These are phyloP conservation scores for Dendrostoma leiphaemia DNA, from an alignment of 2,329 filamentous ascomycete species.

Conservation along the genomic window DNA sequence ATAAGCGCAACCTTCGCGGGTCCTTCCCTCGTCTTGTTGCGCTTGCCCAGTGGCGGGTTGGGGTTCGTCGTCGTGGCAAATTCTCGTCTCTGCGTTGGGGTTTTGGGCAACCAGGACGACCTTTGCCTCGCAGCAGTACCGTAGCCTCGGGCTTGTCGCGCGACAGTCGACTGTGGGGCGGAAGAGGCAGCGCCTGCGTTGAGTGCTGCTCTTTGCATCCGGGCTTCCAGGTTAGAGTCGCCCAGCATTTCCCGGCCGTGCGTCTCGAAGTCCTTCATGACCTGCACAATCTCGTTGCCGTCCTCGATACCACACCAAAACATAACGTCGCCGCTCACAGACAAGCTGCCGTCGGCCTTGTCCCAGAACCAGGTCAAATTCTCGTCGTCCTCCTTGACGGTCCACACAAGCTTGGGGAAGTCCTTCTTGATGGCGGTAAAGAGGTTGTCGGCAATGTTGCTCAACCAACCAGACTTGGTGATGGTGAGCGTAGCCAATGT, in stretches of 20 bases:
- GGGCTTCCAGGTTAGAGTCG: slow-evolving; percentile 84
- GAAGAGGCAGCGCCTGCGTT: slow-evolving; percentile 38
- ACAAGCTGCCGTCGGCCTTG: slow-evolving; percentile 90
- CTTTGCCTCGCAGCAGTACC: slow-evolving; percentile 52
- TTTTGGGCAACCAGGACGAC: slow-evolving; percentile 13
- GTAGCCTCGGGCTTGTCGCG: slow-evolving; percentile 65
- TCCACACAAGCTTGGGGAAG: slow-evolving; percentile 88
- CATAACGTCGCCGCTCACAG: slow-evolving; percentile 80
- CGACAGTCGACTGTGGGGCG: slow-evolving; percentile 18
- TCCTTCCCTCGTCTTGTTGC: slow-evolving; percentile 79
- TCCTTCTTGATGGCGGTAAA: slow-evolving; percentile 94
- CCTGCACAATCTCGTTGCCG: slow-evolving; percentile 74
- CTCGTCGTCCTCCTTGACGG: slow-evolving; percentile 93
- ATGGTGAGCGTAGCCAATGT: slow-evolving; percentile 89
- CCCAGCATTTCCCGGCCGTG: slow-evolving; percentile 85
- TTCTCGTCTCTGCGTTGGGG: slow-evolving; percentile 32
- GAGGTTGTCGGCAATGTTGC: slow-evolving; percentile 92
- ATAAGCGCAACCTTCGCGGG: slow-evolving; percentile 83
- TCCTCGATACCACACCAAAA: slow-evolving; percentile 94
- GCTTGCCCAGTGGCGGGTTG: slow-evolving; percentile 84
- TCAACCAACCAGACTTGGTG: slow-evolving; percentile 91
- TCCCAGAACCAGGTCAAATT: slow-evolving; percentile 98
- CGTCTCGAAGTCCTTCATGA: slow-evolving; percentile 82
- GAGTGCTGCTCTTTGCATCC: slow-evolving; percentile 74
- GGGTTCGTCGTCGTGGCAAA: slow-evolving; percentile 73